Conservation (phyloP, 2,329 filamentous ascomycete species). For the Hymenoscyphus repandus region DNA sequence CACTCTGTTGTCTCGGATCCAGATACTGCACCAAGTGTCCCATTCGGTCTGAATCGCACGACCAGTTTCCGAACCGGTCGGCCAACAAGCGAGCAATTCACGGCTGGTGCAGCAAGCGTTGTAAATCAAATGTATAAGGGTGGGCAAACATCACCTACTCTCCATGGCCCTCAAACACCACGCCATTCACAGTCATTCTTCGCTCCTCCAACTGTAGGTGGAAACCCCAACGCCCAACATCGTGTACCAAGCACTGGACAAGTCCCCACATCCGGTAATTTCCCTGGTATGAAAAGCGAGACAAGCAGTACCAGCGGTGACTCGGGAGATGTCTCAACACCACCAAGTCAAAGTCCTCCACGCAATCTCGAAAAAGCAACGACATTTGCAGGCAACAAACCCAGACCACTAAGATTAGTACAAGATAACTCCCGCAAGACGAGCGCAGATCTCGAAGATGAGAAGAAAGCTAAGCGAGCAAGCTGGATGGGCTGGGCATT, state of each 20-base stretch:
- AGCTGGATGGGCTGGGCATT: slow-evolving; percentile 61
- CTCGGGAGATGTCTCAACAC: slow-evolving; percentile 55
- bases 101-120: slow-evolving; percentile 57
- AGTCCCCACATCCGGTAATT: slow-evolving; percentile 54
- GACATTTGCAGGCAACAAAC: slow-evolving; percentile 64
- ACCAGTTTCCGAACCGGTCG: slow-evolving; percentile 49
- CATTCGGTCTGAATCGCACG: slow-evolving; percentile 54
- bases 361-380: slow-evolving; percentile 43
- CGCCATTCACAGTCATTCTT: slow-evolving; percentile 63
- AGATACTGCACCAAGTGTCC: slow-evolving; percentile 70
- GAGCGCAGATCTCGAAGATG: slow-evolving; percentile 38
- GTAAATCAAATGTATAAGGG: slow-evolving; percentile 89
- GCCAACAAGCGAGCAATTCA: slow-evolving; percentile 60
- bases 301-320: slow-evolving; percentile 52
- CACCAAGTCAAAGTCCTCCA: slow-evolving; percentile 47
- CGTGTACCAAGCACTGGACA: slow-evolving; percentile 46
- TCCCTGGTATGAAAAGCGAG: slow-evolving; percentile 56
- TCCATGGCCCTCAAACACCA: slow-evolving; percentile 47
- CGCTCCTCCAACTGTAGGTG: slow-evolving; percentile 41
- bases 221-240: slow-evolving; percentile 47
- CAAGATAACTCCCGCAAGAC: slow-evolving; percentile 57
- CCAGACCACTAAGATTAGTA: slow-evolving; percentile 80
- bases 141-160: slow-evolving; percentile 52
- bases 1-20: slow-evolving; percentile 55
- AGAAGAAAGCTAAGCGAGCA: slow-evolving; percentile 49